Evolutionary conservation across 495 filamentous ascomycete genomes (phyloP), one percentile per base, ranked within the genome.

Genomic region (Apiosordaria backusii): DNA sequence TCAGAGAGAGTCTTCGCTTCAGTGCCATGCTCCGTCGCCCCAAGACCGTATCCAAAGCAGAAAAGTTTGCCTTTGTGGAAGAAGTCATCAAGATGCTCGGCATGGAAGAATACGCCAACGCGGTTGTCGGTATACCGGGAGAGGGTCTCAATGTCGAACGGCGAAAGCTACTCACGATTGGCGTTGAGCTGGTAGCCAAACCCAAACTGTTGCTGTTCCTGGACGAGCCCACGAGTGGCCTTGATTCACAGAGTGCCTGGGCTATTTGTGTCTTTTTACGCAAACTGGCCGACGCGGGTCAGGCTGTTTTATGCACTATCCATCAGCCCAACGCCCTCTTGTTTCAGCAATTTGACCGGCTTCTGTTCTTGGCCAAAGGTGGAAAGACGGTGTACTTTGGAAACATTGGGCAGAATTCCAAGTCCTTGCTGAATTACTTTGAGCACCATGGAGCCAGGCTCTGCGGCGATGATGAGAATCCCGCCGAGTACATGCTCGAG

Each of bases 401-500:
- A 40, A 68, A 81, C 71, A 74, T 87, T 71, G 80, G 78, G 52
- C 60, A 75, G 6, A 80, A 83, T 62, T 80, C 77, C 7, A 67
- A 74, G 40, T 72, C 67, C 0, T 68, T 82, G 55, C 67, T 78
- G 10, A 57, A 70, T 1, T 82, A 82, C 57, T 81, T 80, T 67
- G 88, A 92, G 72, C 75, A 77, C 24, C 90, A 93, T 66, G 92
- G 92, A 27, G 86, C 87, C 4, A 79, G 21, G 84, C 92, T 75
- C 9, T 94, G 91, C 69, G 85, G 86, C 6, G 70, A 70, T 0
- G 85, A 88, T 16, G 89, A 87, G 45, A 95, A 88, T 70, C 80
- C 80, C n/a, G 92, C 92, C 4, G 92, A 96, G 78, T 96, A 88
- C 86, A 93, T 96, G 89, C 82, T 96, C 52, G 90, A 93, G 72